Base-by-base conservation (phyloP, 1,284 basidiomycete species). In the Exobasidium cylindrosporum region DNA sequence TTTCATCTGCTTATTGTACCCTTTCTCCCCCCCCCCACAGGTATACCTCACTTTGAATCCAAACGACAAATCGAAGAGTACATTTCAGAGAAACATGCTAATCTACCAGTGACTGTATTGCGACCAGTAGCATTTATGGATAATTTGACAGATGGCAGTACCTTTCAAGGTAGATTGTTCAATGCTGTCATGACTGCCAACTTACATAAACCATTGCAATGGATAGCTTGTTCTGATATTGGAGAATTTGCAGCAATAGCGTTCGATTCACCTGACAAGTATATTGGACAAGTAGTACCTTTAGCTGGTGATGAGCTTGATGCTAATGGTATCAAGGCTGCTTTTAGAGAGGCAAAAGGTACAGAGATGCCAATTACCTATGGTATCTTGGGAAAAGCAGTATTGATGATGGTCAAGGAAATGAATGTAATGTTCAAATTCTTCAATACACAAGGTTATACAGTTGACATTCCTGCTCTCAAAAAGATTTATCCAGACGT, bases 41-140 rank as follows among this genome's bases (percentile, higher is more conserved):
- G 26, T 23, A 29, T 55, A 21, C 32, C 53, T 5, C 53, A 55
- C 29, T 55, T 55, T 55, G 53, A 55, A 28, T 11, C 53, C 14
- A 55, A 55, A 32, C 3, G 53, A 44, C 13, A 30, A 14, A 31
- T 55, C 4, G 53, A 55, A 32, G 53, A 55, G 26, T 55, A 55
- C 30, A 26, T 55, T 4, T 17, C 32, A 23, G 4, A 2, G 17
- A 35, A 55, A 17, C 53, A 55, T 29, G 2, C 53, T 28, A 26
- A 35, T 14, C 30, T 55, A n/a, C 29, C 53, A 14, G 32, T 14
- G 30, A 55, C 26, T 4, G 30, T 55, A 14, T 28, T 55, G 13
- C 21, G 53, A 44, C 53, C 53, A 3, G 53, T 55, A 17, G 40
- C 32, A 23, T 55, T 55, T 17, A 55, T 55, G 53, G 53, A 55